Base-by-base conservation (phyloP, 2,329 filamentous ascomycete genomes). In the Alternaria consortialis region DNA sequence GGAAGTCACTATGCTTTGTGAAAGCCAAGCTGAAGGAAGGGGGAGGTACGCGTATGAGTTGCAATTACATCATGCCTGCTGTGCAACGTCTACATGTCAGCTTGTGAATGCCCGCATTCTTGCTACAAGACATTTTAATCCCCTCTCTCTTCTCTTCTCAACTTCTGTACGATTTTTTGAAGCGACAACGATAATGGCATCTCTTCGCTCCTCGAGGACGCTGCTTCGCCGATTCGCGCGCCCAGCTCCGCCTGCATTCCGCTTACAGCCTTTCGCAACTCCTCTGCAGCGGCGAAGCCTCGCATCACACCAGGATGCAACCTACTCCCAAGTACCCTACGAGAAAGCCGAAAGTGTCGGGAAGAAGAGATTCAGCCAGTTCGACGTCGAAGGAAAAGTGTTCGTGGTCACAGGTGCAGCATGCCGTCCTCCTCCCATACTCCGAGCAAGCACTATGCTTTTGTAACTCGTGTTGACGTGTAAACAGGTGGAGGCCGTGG, bases 401-500 rank as follows among this genome's bases (percentile, higher is more conserved):
- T 77, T 76, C 29, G 66, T 78, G 86, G 86, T 75, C 83, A 95
- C 70, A 84, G 87, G 71, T 71, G 86, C 86, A 79, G 63, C 91
- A 86, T 77, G 83, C 89, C 4, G 85, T 91, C 54, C 76, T 89
- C 44, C 86, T 90, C 55, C 76, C 89, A 37, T 86, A 15, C 17
- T 39, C n/a, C 40, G 23, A 59, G 51, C 52, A 60, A 23, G 11
- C 39, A 15, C 12, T 39, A 40, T 50, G 23, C 25, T 12, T 56
- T 91, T 15, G 23, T 39, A 32, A 34, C 40, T 15, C 20, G 40
- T 63, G 40, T 46, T 74, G 53, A 74, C 62, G 9, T 27, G 15
- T 42, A 5, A 15, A 87, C 88, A 9, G 91, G 91, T 29, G 88
- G 91, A 37, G 90, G 85, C 0, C 84, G 88, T 57, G 91, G 91